Percentiles rank a stretch among this genome's conserved stretches.
Evolutionary conservation across 2,329 filamentous ascomycete species (phyloP).

Genomic region (Penicillium oxalicum): DNA sequence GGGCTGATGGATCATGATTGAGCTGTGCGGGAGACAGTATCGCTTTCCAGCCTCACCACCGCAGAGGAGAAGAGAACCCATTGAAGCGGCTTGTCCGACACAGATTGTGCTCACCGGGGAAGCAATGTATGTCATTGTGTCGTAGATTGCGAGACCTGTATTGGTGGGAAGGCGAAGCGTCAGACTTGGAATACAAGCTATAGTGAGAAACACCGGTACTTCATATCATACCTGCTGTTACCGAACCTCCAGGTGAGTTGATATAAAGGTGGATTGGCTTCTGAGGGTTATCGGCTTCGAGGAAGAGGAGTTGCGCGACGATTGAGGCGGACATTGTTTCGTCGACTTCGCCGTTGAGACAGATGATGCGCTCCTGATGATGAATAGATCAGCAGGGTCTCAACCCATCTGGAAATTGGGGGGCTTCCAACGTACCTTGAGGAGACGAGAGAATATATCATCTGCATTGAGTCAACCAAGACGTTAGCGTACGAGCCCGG

Average conservation of each 20-base stretch:
- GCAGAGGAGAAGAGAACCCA: conserved; percentile 83
- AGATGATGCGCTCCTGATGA: conserved; percentile 80
- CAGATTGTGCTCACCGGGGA: conserved; percentile 92
- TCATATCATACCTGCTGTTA: conserved; percentile 60
- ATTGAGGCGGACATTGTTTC: conserved; percentile 87
- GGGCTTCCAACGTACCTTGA: conserved; percentile 54
- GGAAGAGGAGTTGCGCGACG: conserved; percentile 92
- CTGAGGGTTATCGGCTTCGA: conserved; percentile 91
- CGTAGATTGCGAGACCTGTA: conserved; percentile 73
- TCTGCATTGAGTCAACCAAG: conserved; percentile 43
- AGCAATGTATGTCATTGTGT: conserved; percentile 96
- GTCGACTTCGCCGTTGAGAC: conserved; percentile 85
- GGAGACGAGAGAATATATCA: conserved; percentile 74
- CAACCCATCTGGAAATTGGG: not conserved
- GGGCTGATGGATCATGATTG: conserved; percentile 97
- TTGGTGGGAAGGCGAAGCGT: not conserved
- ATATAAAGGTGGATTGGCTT: conserved; percentile 98
- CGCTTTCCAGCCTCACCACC: conserved; percentile 80
- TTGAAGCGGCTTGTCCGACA: conserved; percentile 87
- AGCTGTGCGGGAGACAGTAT: conserved; percentile 84
- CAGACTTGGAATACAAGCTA: not conserved
- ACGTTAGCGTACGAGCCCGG: conserved; percentile 1
- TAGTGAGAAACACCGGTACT: no score
- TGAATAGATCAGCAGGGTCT: conserved; percentile 33
- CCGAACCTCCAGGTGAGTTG: conserved; percentile 89